Conservation (phyloP, 2,329 filamentous ascomycete species). For the Trichoderma polysporum region DNA sequence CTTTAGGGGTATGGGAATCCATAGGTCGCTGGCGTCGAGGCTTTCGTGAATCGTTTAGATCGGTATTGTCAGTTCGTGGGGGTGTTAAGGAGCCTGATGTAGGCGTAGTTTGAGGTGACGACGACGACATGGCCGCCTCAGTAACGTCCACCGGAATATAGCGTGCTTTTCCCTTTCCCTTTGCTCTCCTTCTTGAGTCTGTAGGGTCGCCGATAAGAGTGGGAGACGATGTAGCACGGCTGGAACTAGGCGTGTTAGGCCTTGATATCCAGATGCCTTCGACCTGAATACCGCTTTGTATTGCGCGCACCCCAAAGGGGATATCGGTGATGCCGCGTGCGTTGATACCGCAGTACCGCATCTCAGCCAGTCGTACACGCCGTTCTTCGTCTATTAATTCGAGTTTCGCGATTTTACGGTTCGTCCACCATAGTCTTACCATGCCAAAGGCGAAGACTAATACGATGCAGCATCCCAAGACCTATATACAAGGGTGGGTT, state of each 20-base stretch:
- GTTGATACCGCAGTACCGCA: slow-evolving; percentile 55
- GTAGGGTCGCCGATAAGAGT: slow-evolving; percentile 26
- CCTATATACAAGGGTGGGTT: slow-evolving; percentile 45
- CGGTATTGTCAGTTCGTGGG: neutral
- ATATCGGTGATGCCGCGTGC: slow-evolving; percentile 54
- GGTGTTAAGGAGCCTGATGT: neutral
- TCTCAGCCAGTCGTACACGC: slow-evolving; percentile 51
- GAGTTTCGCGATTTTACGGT: slow-evolving; percentile 55
- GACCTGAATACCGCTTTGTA: slow-evolving; percentile 79
- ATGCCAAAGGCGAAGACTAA: slow-evolving; percentile 68
- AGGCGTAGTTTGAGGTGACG: neutral
- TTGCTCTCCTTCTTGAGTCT: slow-evolving; percentile 21
- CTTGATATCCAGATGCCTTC: slow-evolving; percentile 79
- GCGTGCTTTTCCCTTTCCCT: slow-evolving; percentile 26
- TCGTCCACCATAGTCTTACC: slow-evolving; percentile 64
- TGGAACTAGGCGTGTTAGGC: slow-evolving; percentile 42
- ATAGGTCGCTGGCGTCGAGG: neutral
- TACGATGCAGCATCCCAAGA: slow-evolving; percentile 69
- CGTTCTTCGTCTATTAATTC: slow-evolving; percentile 67
- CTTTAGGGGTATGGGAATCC: neutral
- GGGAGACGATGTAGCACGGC: slow-evolving; percentile 27
- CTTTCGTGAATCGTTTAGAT: neutral
- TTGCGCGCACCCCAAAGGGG: slow-evolving; percentile 82
- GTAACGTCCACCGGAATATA: slow-evolving; percentile 5
- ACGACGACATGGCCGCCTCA: neutral